A percentile compares a stretch with the other conserved stretches of the same genome.
Conservation (phyloP, 768 basidiomycete genomes). For the Fomitopsis serialis region DNA sequence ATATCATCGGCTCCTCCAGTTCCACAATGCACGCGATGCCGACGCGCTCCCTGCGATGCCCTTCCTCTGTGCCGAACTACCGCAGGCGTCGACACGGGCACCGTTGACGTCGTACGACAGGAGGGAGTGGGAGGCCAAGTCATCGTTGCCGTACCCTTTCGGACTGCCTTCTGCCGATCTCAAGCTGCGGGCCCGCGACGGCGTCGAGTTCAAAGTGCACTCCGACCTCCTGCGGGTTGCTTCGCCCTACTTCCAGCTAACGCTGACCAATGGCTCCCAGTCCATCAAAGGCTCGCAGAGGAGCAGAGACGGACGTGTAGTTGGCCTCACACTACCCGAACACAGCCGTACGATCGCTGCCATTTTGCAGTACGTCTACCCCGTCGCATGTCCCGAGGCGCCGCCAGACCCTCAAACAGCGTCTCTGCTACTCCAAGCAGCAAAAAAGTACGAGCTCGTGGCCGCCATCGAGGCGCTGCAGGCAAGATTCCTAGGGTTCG, state of each 20-base stretch:
- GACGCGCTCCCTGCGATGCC: too few species aligned
- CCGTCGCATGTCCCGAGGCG: not conserved
- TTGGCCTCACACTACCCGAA: not conserved
- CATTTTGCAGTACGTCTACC: constrained; percentile 4
- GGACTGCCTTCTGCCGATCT: constrained; percentile 29
- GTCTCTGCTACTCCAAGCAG: not conserved
- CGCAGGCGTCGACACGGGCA: not conserved
- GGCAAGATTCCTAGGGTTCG: not conserved
- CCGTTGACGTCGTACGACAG: not conserved
- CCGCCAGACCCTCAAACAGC: not conserved
- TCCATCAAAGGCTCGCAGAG: not conserved
- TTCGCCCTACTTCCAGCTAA: constrained; percentile 52
- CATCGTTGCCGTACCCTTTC: not conserved
- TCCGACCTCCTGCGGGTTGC: constrained; percentile 48
- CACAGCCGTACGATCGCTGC: not conserved
- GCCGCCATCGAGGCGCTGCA: not conserved
- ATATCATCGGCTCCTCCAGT: constrained; percentile 36
- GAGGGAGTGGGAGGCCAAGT: not conserved
- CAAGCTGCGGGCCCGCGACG: constrained; percentile 50
- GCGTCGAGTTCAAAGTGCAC: constrained; percentile 43
- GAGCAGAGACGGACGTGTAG: not conserved
- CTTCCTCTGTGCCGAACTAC: not conserved
- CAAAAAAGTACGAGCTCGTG: not conserved
- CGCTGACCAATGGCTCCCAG: constrained; percentile 27
- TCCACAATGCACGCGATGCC: constrained; percentile 24